Base-by-base conservation (phyloP, 768 basidiomycete species). In the Multifurca ochricompacta region DNA sequence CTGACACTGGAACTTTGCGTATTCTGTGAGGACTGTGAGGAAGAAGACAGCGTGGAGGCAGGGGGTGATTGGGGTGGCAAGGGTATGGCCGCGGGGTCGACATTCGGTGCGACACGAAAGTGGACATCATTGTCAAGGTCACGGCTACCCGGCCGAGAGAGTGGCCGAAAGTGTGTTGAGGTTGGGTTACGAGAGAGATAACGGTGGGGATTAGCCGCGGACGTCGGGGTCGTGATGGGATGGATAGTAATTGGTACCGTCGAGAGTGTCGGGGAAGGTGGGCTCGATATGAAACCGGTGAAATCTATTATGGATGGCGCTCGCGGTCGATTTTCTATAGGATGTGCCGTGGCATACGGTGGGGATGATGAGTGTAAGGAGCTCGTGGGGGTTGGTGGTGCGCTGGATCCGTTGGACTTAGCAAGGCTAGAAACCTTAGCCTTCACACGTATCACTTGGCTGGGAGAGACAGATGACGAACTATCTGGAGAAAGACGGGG, bases 51-150 rank as follows among this genome's bases (percentile, higher is more conserved):
- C 0, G 82, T 73, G 19, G 87, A 90, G 27, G 74, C 71, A 1
- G 87, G 82, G 13, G 87, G 87, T 2, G 87, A 89, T 56, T 81
- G 73, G 2, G 83, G 78, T 3, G 83, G 81, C 4, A 83, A 67
- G n/a, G 83, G 82, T 54, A 83, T 74, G 1, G 72, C 69, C 14
- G 73, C 62, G 8, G 82, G 79, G 58, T 85, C 83, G 27, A 80
- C 73, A 59, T 73, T 80, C 67, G 69, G 37, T 0, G 53, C 31
- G 11, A 51, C 36, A 30, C 39, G 71, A 58, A 51, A 62, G 65
- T 14, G 69, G 59, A 52, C 74, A 14, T 71, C 31, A 69, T 51
- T 18, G 73, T 61, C 21, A 66, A 61, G 60, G 63, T 69, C 21
- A 54, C 61, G 36, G 58, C 57, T 50, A 56, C 62, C 46, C 37